Base-by-base conservation (phyloP, 352 stramenopile genomes). In the Pythium aquatile region DNA sequence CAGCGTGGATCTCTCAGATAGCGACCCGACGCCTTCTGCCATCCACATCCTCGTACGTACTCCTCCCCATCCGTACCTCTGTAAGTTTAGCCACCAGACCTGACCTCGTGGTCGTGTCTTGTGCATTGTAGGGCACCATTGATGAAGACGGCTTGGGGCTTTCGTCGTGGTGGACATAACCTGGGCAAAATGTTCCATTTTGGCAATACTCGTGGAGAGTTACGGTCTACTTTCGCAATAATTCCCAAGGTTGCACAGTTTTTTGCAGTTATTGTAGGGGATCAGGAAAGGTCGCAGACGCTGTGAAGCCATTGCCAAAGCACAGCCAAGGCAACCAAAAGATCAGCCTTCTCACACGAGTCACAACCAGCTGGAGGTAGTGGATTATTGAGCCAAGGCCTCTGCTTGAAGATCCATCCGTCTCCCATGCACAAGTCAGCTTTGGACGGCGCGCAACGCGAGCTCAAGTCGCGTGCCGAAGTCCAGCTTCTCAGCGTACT, bases 1-100 rank as follows among this genome's bases (percentile, higher is more conserved):
- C 9, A 94, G 86, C 61, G 86, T 94, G 29, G 86, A 94, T 61
- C 78, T 94, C 35, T 93, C 86, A 30, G 84, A 94, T 49, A 83
- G 73, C 52, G 86, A 94, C 70, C 86, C 86, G 26, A 92, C 85
- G 53, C 86, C 86, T 5, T 93, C 86, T 1, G 86, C 86, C 11
- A 82, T 94, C 42, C 86, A 94, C 65, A 93, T 94, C 49, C 67
- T 94, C 51, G 85, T 93, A 71, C 65, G 37, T 53, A 26, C 14
- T 17, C 16, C 40, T 48, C 35, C 3, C 2, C 11, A 42, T 42
- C 16, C 35, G 35, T 37, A 11, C 10, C 32, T 10, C 32, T 37
- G 32, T 37, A 37, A 6, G 6, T 10, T 6, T 42, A 42, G 35
- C 16, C 35, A 5, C 35, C 35, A 42, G 11, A 42, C 11, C 20